Evolutionary conservation across 108 stramenopile genomes (phyloP).

Genomic region (Discostella pseudostelligera): DNA sequence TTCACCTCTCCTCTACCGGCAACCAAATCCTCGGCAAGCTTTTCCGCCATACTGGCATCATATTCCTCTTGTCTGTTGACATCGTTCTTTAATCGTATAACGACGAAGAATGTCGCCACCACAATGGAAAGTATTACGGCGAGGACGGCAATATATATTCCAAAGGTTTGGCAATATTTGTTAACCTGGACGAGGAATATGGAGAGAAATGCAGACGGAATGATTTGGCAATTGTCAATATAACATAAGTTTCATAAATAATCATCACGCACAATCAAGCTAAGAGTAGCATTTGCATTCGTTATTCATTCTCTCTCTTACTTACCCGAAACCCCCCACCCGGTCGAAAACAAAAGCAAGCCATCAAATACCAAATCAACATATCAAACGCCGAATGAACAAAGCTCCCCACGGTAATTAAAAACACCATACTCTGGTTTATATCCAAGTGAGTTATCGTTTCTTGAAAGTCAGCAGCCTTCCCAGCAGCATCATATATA

Average conservation of each 20-base stretch:
- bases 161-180: conserved; percentile 44
- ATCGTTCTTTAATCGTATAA: conserved; percentile 55
- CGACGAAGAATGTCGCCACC: conserved; percentile 54
- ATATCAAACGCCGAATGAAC: conserved; percentile 70
- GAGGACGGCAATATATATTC: conserved; percentile 42
- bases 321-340: conserved; percentile 36
- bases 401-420: conserved; percentile 77
- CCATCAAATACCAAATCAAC: conserved; percentile 71
- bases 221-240: too few relatives aligned
- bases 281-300: neutral
- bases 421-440: conserved; percentile 55
- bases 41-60: conserved; percentile 9
- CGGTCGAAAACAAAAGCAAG: conserved; percentile 70
- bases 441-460: conserved; percentile 40
- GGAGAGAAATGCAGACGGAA: neutral
- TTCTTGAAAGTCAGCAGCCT: conserved; percentile 14
- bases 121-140: conserved; percentile 37
- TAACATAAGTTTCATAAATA: neutral
- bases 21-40: neutral
- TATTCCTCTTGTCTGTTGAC: conserved; percentile 19
- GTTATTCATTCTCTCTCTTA: neutral
- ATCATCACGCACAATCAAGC: neutral
- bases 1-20: neutral
- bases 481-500: conserved; percentile 31
- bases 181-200: neutral